Evolutionary conservation across 2,329 filamentous ascomycete genomes (phyloP).

Genomic region (Clarireedia paspali): DNA sequence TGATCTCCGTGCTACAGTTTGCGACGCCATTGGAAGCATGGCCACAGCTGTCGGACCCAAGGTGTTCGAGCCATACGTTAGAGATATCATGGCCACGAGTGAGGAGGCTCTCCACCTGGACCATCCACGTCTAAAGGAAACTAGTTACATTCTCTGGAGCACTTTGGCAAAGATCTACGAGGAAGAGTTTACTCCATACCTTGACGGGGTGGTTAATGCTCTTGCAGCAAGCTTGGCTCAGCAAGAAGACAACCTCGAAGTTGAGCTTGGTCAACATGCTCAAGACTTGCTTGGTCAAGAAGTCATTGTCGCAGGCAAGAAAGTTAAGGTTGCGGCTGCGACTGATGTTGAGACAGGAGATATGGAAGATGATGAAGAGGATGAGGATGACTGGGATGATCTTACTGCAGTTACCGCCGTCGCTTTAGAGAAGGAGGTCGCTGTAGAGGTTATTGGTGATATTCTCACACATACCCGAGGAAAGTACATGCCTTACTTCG

Average conservation of each 20-base stretch:
- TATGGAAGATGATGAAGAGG: conserved; percentile 59
- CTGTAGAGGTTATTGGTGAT: conserved; percentile 89
- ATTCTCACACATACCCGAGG: conserved; percentile 80
- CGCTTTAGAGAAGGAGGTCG: conserved; percentile 94
- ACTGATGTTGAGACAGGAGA: conserved; percentile 54
- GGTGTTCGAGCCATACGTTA: conserved; percentile 84
- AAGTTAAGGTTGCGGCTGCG: conserved; percentile 68
- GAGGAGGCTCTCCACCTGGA: conserved; percentile 85
- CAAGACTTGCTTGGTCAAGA: conserved; percentile 68
- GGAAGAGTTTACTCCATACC: conserved; percentile 71
- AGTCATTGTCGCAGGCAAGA: conserved; percentile 73
- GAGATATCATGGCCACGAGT: conserved; percentile 83
- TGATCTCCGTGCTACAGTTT: conserved; percentile 79
- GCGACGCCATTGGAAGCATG: conserved; percentile 90
- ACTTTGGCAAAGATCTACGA: conserved; percentile 91
- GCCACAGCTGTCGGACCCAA: conserved; percentile 79
- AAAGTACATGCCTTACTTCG: conserved; percentile 75
- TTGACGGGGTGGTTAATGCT: conserved; percentile 69
- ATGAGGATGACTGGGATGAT: conserved; percentile 79
- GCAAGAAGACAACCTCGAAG: conserved; percentile 75
- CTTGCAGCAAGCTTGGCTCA: conserved; percentile 81
- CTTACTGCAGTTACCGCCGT: conserved; percentile 79
- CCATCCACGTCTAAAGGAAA: conserved; percentile 87
- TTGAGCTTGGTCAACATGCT: conserved; percentile 66
- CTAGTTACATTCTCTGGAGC: conserved; percentile 95